These are phyloP conservation scores for Xylaria castorea DNA, from an alignment of 495 filamentous ascomycete genomes.

Conservation along the genomic window DNA sequence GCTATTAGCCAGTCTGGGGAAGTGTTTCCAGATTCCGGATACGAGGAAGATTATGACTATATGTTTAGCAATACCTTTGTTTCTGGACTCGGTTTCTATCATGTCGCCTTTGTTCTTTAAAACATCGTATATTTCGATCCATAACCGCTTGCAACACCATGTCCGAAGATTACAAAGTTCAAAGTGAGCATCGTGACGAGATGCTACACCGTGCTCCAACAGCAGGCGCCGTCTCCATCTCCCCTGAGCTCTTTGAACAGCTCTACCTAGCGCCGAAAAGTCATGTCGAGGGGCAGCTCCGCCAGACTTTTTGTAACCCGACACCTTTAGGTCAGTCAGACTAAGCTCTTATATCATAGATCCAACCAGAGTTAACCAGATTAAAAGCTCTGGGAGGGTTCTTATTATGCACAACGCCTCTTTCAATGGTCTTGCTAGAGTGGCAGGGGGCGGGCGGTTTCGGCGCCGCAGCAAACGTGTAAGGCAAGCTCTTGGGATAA, in stretches of 20 bases:
- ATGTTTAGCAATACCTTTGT: neutral
- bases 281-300: conserved; percentile 53
- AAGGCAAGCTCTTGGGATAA: neutral
- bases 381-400: conserved; percentile 9
- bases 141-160: neutral
- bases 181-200: conserved; percentile 21
- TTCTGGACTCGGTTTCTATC: neutral
- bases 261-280: conserved; percentile 68
- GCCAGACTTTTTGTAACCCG: conserved; percentile 65
- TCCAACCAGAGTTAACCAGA: neutral
- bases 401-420: conserved; percentile 8
- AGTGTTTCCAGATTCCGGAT: neutral
- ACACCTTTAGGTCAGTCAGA: conserved; percentile 54
- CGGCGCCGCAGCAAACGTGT: conserved; percentile 10
- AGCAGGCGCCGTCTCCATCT: conserved; percentile 59
- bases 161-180: neutral
- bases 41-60: neutral
- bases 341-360: neutral
- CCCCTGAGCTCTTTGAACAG: conserved; percentile 69
- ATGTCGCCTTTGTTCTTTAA: neutral
- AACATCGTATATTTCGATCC: neutral
- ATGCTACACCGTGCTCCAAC: conserved; percentile 52
- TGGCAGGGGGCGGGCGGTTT: conserved; percentile 15
- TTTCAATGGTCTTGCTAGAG: conserved; percentile 1
- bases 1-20: neutral